A percentile compares a stretch with the other conserved stretches of the same genome.
These are phyloP conservation scores for Naganishia vishniacii DNA, from an alignment of 768 basidiomycete genomes.

Conservation along the genomic window DNA sequence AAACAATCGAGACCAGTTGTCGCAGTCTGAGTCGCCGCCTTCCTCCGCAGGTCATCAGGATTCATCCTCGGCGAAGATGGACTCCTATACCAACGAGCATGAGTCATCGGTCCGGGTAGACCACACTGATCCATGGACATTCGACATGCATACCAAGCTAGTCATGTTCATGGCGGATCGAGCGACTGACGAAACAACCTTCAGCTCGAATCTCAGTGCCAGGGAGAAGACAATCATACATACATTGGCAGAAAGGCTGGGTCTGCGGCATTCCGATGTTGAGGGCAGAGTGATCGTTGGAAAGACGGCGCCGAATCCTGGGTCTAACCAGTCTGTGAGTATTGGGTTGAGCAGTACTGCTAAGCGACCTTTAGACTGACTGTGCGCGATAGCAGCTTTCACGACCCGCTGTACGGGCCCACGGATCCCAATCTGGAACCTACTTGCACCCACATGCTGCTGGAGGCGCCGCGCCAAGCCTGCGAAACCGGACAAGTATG, in stretches of 20 bases:
- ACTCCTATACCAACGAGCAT: background rate
- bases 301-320: constrained; percentile 72
- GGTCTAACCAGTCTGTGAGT: constrained; percentile 26
- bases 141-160: constrained; percentile 96
- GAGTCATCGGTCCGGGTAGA: constrained; percentile 55
- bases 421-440: constrained; percentile 21
- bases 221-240: constrained; percentile 90
- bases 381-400: background rate
- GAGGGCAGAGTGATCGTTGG: constrained; percentile 91
- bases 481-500: constrained; percentile 97
- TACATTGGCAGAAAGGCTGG: constrained; percentile 90
- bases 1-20: background rate
- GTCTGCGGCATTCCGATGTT: constrained; percentile 89
- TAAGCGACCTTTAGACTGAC: constrained; percentile 16
- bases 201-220: constrained; percentile 76
- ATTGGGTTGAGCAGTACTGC: no score
- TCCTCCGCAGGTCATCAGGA: background rate
- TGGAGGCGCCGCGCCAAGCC: constrained; percentile 42
- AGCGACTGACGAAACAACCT: constrained; percentile 95
- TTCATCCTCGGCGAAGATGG: background rate
- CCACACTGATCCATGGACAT: constrained; percentile 86
- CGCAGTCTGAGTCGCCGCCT: constrained; percentile 2
- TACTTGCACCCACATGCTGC: constrained; percentile 44
- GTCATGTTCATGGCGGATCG: constrained; percentile 94
- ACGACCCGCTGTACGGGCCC: constrained; percentile 3